These are phyloP conservation scores for Gossypium mustelinum DNA, from an alignment of 345 rosid species.

Conservation along the genomic window DNA sequence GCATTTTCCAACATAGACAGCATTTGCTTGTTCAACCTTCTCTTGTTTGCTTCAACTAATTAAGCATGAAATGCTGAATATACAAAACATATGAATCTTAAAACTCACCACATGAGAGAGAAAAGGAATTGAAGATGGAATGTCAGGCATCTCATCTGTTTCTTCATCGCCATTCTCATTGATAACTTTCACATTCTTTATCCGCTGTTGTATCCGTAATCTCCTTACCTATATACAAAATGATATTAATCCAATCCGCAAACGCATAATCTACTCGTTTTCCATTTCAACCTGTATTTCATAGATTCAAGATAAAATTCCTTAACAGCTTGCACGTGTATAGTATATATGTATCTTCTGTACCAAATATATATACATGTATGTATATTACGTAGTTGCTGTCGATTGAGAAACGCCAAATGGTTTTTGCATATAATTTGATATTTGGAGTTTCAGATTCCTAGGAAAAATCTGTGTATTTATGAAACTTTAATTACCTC, in stretches of 20 bases:
- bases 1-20: background rate
- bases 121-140: conserved; percentile 91
- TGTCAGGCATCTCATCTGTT: conserved; percentile 80
- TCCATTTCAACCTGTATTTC: background rate
- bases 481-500: conserved; percentile 42
- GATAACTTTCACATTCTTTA: conserved; percentile 43
- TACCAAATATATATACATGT: no score
- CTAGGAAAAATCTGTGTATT: background rate
- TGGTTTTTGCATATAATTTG: background rate
- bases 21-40: background rate
- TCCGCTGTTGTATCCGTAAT: conserved; percentile 75
- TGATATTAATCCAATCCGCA: background rate
- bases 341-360: no score
- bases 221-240: conserved; percentile 55
- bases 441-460: background rate
- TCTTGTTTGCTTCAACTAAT: conserved; percentile 3
- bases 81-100: background rate
- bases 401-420: background rate
- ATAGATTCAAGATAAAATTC: background rate
- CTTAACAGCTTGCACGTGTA: background rate
- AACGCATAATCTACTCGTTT: background rate
- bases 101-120: conserved; percentile 63
- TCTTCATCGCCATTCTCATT: conserved; percentile 40
- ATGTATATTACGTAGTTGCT: background rate
- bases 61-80: background rate